A percentile compares a stretch with the other conserved stretches of the same genome.
Evolutionary conservation across 108 stramenopile species (phyloP).

Genomic region (Parmales sp.): DNA sequence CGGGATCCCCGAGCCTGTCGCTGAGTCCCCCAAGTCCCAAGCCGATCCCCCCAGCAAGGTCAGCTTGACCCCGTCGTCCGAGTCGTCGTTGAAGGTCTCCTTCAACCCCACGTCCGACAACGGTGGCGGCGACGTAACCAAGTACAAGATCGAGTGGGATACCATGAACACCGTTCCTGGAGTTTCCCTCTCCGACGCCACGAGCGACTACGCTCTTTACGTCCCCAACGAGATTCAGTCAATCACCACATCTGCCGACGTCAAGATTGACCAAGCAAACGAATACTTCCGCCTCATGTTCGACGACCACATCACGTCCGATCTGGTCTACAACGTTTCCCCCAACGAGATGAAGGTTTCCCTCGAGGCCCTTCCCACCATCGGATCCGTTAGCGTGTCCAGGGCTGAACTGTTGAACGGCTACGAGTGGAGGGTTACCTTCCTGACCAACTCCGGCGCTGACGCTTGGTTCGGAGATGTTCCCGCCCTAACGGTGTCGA

Average conservation of each 20-base stretch:
- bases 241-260: slow-evolving; percentile 29
- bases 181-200: background rate
- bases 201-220: slow-evolving; percentile 4
- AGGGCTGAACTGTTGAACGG: slow-evolving; percentile 20
- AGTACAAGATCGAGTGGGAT: slow-evolving; percentile 58
- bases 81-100: slow-evolving; percentile 29
- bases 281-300: slow-evolving; percentile 45
- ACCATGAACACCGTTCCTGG: background rate
- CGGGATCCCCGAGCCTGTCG: background rate
- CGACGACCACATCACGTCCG: slow-evolving; percentile 32
- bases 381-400: slow-evolving; percentile 33
- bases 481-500: slow-evolving; percentile 12
- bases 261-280: no score
- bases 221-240: slow-evolving; percentile 13
- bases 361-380: slow-evolving; percentile 37
- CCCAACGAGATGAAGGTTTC: slow-evolving; percentile 29
- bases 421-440: slow-evolving; percentile 31
- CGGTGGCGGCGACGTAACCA: slow-evolving; percentile 37
- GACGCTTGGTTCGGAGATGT: slow-evolving; percentile 18
- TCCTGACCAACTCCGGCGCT: slow-evolving; percentile 11
- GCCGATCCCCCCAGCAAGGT: slow-evolving; percentile 33
- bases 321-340: slow-evolving; percentile 30
- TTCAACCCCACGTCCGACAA: slow-evolving; percentile 28
- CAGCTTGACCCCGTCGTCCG: slow-evolving; percentile 11
- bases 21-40: slow-evolving; percentile 29